Evolutionary conservation across 495 filamentous ascomycete species (phyloP).

Genomic region (Neurospora sp.): DNA sequence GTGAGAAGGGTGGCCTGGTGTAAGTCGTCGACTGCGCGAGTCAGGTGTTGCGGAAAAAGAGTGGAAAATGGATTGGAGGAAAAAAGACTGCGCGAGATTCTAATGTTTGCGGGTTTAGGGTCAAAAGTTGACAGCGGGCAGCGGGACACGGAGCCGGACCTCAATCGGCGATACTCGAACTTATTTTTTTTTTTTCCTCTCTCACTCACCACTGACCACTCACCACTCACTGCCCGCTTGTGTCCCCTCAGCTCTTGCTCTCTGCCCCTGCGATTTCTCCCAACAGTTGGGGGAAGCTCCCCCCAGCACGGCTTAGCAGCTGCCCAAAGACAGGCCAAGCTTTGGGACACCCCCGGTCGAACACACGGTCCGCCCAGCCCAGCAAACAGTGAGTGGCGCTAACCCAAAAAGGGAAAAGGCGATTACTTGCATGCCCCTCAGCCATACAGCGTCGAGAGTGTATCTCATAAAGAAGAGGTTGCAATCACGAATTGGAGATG

Average conservation of each 20-base stretch:
- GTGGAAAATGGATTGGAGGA: not conserved
- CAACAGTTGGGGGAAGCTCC: not conserved
- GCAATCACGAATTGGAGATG: not conserved
- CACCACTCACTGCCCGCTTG: not conserved
- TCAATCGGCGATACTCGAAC: slow-evolving; percentile 21
- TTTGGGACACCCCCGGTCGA: not conserved
- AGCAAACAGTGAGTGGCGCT: not conserved
- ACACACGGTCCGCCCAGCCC: not conserved
- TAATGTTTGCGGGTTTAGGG: not conserved
- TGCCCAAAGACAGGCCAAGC: not conserved
- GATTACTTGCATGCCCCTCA: not conserved
- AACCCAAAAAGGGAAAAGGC: not conserved
- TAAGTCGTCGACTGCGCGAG: not conserved
- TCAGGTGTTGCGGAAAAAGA: not conserved
- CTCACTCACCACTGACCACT: not conserved
- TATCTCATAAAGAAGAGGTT: not conserved
- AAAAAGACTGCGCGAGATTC: not conserved
- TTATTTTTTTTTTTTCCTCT: slow-evolving; percentile 11
- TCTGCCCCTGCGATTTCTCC: not conserved
- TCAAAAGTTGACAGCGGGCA: not conserved
- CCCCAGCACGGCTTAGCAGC: not conserved
- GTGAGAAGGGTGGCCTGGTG: not conserved
- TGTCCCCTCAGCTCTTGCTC: not conserved
- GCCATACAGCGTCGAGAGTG: not conserved
- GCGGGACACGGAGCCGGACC: slow-evolving; percentile 12